These are phyloP conservation scores for Coriaria nepalensis DNA, from an alignment of 306 rosid species.

Conservation along the genomic window DNA sequence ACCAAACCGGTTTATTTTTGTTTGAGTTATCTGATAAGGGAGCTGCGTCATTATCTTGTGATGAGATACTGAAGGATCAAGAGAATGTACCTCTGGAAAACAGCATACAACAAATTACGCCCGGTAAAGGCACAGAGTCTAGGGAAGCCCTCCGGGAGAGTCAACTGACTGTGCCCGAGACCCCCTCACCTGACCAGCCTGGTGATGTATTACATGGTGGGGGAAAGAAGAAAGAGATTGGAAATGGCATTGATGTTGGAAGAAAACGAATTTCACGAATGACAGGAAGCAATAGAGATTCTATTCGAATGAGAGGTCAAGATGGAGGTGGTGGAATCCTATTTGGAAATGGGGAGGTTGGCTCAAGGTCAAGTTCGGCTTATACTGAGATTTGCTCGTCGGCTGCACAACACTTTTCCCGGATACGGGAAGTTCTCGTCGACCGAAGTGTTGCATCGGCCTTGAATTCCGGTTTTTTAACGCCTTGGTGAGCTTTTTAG, in stretches of 20 bases:
- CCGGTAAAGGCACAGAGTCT: conserved; percentile 51
- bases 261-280: conserved; percentile 59
- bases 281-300: conserved; percentile 37
- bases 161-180: conserved; percentile 81
- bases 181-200: conserved; percentile 65
- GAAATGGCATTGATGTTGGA: conserved; percentile 50
- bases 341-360: conserved; percentile 44
- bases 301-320: conserved; percentile 28
- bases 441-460: conserved; percentile 80
- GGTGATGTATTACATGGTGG: conserved; percentile 34
- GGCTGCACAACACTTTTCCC: conserved; percentile 75
- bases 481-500: conserved; percentile 62
- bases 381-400: conserved; percentile 66
- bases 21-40: conserved; percentile 62
- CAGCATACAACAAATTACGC: conserved; percentile 51
- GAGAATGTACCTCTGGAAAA: conserved; percentile 83
- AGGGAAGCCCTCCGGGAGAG: conserved; percentile 56
- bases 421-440: conserved; percentile 82
- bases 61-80: conserved; percentile 40
- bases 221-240: conserved; percentile 52
- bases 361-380: conserved; percentile 47
- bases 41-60: conserved; percentile 14
- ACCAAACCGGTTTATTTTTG: conserved; percentile 36
- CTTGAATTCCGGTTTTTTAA: conserved; percentile 81
- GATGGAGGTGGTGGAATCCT: conserved; percentile 32